Evolutionary conservation across 2,329 filamentous ascomycete genomes (phyloP).

Genomic region (Cercospora sp.): DNA sequence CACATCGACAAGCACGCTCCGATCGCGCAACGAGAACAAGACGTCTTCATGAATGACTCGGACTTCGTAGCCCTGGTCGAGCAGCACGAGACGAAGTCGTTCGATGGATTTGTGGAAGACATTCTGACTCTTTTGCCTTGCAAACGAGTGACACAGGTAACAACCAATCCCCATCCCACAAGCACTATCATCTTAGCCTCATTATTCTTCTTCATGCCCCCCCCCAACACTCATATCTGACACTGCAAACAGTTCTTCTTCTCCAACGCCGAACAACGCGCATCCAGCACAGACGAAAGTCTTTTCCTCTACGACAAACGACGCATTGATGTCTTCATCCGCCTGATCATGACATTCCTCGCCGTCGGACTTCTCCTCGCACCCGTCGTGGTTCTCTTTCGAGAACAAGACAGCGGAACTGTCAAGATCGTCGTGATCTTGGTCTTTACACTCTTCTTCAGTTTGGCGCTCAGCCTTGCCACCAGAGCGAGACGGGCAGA

Average conservation of each 20-base stretch:
- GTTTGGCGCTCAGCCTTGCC: constrained; percentile 25
- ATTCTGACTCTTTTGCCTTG: constrained; percentile 38
- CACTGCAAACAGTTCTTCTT: constrained; percentile 38
- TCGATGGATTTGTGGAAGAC: constrained; percentile 44
- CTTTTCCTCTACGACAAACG: constrained; percentile 42
- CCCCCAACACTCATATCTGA: neutral
- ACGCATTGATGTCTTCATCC: constrained; percentile 44
- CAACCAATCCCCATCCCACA: neutral
- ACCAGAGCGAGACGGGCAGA: constrained; percentile 30
- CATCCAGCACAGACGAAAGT: constrained; percentile 39
- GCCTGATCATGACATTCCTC: constrained; percentile 32
- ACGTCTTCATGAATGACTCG: constrained; percentile 43
- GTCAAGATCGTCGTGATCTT: constrained; percentile 28
- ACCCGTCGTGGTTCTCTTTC: constrained; percentile 29
- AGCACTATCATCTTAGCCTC: no score
- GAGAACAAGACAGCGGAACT: constrained; percentile 16
- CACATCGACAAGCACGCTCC: constrained; percentile 43
- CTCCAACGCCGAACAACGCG: constrained; percentile 42
- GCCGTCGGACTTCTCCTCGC: constrained; percentile 30
- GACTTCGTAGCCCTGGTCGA: constrained; percentile 43
- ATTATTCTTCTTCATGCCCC: no score
- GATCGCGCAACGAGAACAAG: constrained; percentile 40
- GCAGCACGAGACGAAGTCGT: constrained; percentile 44
- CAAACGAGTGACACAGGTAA: constrained; percentile 33
- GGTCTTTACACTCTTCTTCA: constrained; percentile 28